Percentiles rank a stretch among this genome's conserved stretches.
phyloP scores from a whole-genome alignment of 2,329 filamentous ascomycete genomes.

The Chaetoscypha palmicola region DNA sequence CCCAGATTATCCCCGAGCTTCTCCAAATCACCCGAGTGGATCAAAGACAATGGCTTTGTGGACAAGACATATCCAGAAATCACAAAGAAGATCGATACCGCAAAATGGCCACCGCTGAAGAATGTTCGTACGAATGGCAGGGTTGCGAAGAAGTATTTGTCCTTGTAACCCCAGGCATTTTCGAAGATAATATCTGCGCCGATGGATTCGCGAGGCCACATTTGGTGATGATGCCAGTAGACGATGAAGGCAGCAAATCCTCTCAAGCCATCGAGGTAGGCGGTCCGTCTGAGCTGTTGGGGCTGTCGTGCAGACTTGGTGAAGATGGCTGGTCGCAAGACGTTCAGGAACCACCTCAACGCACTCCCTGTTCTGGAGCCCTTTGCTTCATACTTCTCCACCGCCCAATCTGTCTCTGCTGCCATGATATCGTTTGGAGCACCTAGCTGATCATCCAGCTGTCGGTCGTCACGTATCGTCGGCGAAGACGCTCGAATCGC shows the following conservation, averaged over 20 bases:
- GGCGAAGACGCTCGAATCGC: no score
- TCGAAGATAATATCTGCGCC: conserved; percentile 8
- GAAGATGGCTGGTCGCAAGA: conserved; percentile 2
- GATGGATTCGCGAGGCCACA: conserved; percentile 3
- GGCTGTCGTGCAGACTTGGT: background rate
- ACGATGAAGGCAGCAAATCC: conserved; percentile 40
- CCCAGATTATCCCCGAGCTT: conserved; percentile 34
- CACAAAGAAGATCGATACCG: conserved; percentile 46
- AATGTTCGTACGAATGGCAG: conserved; percentile 52
- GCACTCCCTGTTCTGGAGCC: background rate
- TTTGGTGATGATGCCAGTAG: conserved; percentile 31
- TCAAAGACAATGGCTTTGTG: conserved; percentile 36
- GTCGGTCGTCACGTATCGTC: background rate
- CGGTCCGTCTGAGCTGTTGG: conserved; percentile 1
- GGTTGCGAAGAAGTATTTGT: conserved; percentile 31
- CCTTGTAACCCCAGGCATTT: conserved; percentile 8
- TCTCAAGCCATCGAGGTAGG: conserved; percentile 40
- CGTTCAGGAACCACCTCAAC: background rate
- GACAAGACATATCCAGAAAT: conserved; percentile 44
- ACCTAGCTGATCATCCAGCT: background rate
- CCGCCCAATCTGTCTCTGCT: background rate
- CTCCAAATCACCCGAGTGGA: conserved; percentile 30
- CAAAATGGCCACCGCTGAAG: conserved; percentile 49
- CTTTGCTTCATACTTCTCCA: background rate
- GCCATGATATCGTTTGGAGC: background rate